Percentiles rank a stretch among this genome's conserved stretches.
phyloP scores from a whole-genome alignment of 2,329 filamentous ascomycete species.

The Nannizziopsis arthrosporioides region DNA sequence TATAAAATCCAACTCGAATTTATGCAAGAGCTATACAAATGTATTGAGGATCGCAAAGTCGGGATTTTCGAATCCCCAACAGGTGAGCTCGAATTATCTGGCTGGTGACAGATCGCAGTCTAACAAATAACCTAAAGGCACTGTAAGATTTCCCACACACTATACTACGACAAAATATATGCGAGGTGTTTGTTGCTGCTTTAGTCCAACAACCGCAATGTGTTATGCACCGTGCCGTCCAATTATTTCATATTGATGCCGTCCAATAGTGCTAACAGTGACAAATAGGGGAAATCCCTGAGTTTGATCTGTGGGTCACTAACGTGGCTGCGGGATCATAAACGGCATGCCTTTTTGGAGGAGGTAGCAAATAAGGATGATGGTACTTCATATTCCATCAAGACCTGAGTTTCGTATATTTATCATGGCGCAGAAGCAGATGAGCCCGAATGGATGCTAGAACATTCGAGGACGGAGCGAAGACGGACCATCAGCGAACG shows the following conservation, averaged over 20 bases:
- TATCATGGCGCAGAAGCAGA: constrained; percentile 35
- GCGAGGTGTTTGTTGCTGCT: too few relatives aligned
- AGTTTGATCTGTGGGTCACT: constrained; percentile 81
- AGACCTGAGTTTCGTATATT: neutral
- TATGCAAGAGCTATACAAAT: constrained; percentile 71
- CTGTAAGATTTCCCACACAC: constrained; percentile 1
- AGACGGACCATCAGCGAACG: constrained; percentile 53
- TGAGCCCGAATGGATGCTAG: constrained; percentile 74
- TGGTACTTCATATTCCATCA: neutral
- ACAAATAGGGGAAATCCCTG: constrained; percentile 66
- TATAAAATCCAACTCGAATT: constrained; percentile 82
- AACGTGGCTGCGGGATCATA: constrained; percentile 82
- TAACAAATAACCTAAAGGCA: constrained; percentile 6
- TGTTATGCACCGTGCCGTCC: too few relatives aligned
- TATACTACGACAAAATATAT: too few relatives aligned
- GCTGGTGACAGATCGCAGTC: neutral
- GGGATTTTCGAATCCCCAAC: constrained; percentile 92
- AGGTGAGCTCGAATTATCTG: constrained; percentile 39
- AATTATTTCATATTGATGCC: too few relatives aligned
- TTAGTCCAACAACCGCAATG: too few relatives aligned
- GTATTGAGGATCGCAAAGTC: constrained; percentile 66
- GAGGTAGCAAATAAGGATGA: constrained; percentile 32
- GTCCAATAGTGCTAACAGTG: neutral
- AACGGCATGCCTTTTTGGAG: constrained; percentile 49
- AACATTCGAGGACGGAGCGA: constrained; percentile 60